Percentiles rank a stretch among this genome's conserved stretches.
These are phyloP conservation scores for Cytospora leucostoma DNA, from an alignment of 2,329 filamentous ascomycete genomes.

Conservation along the genomic window DNA sequence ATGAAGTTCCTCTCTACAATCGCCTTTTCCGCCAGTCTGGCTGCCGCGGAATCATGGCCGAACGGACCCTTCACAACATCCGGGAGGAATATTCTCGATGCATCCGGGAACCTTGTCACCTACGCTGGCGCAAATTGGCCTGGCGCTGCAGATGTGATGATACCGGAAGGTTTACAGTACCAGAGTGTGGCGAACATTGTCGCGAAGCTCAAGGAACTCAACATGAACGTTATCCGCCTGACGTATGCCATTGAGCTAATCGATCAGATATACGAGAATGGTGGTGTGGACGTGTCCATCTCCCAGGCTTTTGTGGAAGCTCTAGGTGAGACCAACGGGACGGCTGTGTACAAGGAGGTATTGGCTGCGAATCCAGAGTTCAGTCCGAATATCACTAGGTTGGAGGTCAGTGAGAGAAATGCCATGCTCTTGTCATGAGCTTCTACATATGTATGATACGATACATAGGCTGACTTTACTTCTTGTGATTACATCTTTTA, in stretches of 20 bases:
- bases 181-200: slow-evolving; percentile 51
- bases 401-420: slow-evolving; percentile 37
- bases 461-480: not conserved
- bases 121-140: slow-evolving; percentile 56
- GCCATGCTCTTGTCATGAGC: too few species aligned
- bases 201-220: slow-evolving; percentile 50
- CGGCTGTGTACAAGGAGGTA: slow-evolving; percentile 46
- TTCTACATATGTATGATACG: too few species aligned
- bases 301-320: slow-evolving; percentile 40
- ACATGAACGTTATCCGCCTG: slow-evolving; percentile 57
- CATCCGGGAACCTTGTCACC: slow-evolving; percentile 39
- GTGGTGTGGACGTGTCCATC: slow-evolving; percentile 41
- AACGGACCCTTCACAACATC: slow-evolving; percentile 28
- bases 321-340: slow-evolving; percentile 50
- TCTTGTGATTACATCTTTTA: slow-evolving; percentile 27
- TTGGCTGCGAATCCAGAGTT: slow-evolving; percentile 53
- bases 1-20: slow-evolving; percentile 16
- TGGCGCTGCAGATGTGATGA: slow-evolving; percentile 55
- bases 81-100: slow-evolving; percentile 35
- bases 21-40: slow-evolving; percentile 13
- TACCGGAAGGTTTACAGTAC: slow-evolving; percentile 58
- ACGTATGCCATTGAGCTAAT: slow-evolving; percentile 60
- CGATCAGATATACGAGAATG: slow-evolving; percentile 47
- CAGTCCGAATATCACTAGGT: slow-evolving; percentile 47
- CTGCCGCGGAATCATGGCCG: slow-evolving; percentile 24